Conservation (phyloP, 257 asterid species). For the Knoxia roxburghii region DNA sequence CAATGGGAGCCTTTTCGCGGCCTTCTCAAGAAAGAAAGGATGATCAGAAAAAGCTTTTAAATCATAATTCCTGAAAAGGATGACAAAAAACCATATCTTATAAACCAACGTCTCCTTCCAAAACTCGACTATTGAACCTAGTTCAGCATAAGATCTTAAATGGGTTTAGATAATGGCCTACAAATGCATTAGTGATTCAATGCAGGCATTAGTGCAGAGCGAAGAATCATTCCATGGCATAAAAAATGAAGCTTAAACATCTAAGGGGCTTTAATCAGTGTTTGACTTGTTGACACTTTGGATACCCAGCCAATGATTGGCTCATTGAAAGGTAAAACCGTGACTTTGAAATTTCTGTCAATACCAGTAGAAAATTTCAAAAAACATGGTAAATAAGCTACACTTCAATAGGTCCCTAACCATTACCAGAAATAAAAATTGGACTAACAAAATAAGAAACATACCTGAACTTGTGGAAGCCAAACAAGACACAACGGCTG, state of each 20-base stretch:
- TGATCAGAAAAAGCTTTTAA: too few relatives aligned
- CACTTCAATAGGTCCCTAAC: background rate
- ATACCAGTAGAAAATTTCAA: too few relatives aligned
- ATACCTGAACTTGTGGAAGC: slow-evolving; percentile 94
- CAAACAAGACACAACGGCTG: slow-evolving; percentile 93
- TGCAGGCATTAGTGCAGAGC: background rate
- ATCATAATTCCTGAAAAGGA: background rate
- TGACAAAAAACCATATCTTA: too few relatives aligned
- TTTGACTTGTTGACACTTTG: background rate
- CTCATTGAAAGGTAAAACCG: background rate
- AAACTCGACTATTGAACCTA: background rate
- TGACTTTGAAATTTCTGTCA: background rate
- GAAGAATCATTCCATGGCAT: background rate
- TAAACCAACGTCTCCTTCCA: too few relatives aligned
- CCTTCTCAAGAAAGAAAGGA: too few relatives aligned
- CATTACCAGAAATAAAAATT: background rate
- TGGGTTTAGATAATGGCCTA: background rate
- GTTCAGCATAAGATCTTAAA: background rate
- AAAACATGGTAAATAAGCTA: background rate
- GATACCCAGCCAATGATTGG: background rate
- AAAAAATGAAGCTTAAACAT: background rate
- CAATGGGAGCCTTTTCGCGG: background rate
- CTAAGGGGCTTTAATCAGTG: background rate
- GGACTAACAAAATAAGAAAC: slow-evolving; percentile 9
- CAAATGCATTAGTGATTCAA: background rate